A percentile compares a stretch with the other conserved stretches of the same genome.
These are phyloP conservation scores for Plantago rigida DNA, from an alignment of 305 asterid species.

Conservation along the genomic window DNA sequence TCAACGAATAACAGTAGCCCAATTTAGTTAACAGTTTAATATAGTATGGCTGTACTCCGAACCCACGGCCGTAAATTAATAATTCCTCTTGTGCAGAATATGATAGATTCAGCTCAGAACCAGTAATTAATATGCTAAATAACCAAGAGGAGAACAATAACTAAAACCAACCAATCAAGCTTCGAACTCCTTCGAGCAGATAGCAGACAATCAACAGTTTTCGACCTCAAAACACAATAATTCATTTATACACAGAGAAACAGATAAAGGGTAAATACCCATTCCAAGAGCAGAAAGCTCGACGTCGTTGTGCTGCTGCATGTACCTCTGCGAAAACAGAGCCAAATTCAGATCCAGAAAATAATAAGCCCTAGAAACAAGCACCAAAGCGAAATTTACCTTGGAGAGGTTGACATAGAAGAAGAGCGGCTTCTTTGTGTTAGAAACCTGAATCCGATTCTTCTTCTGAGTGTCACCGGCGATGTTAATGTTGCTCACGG, in stretches of 20 bases:
- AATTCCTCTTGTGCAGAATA: too few relatives aligned
- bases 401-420: slow-evolving; percentile 51
- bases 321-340: slow-evolving; percentile 49
- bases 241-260: background rate
- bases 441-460: slow-evolving; percentile 51
- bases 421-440: slow-evolving; percentile 48
- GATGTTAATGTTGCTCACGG: slow-evolving; percentile 35
- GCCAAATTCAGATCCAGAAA: slow-evolving; percentile 11
- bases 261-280: slow-evolving; percentile 35
- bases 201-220: too few relatives aligned
- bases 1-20: too few relatives aligned
- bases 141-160: too few relatives aligned
- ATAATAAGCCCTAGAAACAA: background rate
- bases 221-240: background rate
- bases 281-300: slow-evolving; percentile 82
- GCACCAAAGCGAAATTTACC: slow-evolving; percentile 24
- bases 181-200: too few relatives aligned
- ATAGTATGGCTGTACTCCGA: too few relatives aligned
- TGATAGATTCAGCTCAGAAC: too few relatives aligned
- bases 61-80: too few relatives aligned
- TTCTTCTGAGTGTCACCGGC: slow-evolving; percentile 31
- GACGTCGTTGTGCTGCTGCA: slow-evolving; percentile 72
- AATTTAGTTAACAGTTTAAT: too few relatives aligned
- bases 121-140: too few relatives aligned
- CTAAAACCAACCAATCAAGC: too few relatives aligned